Percentiles rank a stretch among this genome's conserved stretches.
Evolutionary conservation across 2,329 filamentous ascomycete genomes (phyloP).

Genomic region (Dactylonectria estremocensis): DNA sequence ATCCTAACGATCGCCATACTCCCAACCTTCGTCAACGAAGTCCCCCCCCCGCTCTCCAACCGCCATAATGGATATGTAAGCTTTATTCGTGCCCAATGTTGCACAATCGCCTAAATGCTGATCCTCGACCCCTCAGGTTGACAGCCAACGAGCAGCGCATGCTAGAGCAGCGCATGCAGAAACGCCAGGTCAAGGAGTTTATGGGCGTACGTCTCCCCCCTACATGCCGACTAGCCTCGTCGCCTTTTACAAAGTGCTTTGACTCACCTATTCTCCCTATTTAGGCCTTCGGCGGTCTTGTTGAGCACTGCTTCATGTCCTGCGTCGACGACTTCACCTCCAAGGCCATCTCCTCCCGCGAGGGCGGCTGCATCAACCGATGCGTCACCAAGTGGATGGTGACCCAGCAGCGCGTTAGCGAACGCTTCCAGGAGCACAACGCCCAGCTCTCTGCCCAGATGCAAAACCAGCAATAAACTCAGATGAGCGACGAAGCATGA

Average conservation of each 20-base stretch:
- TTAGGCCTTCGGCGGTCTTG: slow-evolving; percentile 60
- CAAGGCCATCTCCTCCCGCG: slow-evolving; percentile 90
- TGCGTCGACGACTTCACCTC: slow-evolving; percentile 99
- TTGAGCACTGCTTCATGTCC: slow-evolving; percentile 94
- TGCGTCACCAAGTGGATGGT: slow-evolving; percentile 98
- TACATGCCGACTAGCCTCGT: slow-evolving; percentile 2
- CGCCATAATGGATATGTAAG: slow-evolving; percentile 52
- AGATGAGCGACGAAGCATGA: background rate
- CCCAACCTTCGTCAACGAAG: slow-evolving; percentile 28
- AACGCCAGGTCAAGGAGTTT: slow-evolving; percentile 99
- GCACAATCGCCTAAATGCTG: slow-evolving; percentile 21
- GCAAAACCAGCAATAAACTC: slow-evolving; percentile 60
- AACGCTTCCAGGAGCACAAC: slow-evolving; percentile 86
- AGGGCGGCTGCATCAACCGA: slow-evolving; percentile 92
- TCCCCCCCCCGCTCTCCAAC: slow-evolving; percentile 21
- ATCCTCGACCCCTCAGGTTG: slow-evolving; percentile 65
- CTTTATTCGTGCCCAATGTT: background rate
- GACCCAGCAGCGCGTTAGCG: slow-evolving; percentile 88
- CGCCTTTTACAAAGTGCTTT: background rate
- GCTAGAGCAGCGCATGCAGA: slow-evolving; percentile 94
- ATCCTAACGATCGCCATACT: slow-evolving; percentile 27
- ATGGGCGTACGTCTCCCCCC: slow-evolving; percentile 81
- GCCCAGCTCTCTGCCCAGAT: slow-evolving; percentile 71
- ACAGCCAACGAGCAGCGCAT: slow-evolving; percentile 88
- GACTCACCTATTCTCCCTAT: slow-evolving; percentile 6